Base-by-base conservation (phyloP, 108 stramenopile species). In the Cyclotella atomus region DNA sequence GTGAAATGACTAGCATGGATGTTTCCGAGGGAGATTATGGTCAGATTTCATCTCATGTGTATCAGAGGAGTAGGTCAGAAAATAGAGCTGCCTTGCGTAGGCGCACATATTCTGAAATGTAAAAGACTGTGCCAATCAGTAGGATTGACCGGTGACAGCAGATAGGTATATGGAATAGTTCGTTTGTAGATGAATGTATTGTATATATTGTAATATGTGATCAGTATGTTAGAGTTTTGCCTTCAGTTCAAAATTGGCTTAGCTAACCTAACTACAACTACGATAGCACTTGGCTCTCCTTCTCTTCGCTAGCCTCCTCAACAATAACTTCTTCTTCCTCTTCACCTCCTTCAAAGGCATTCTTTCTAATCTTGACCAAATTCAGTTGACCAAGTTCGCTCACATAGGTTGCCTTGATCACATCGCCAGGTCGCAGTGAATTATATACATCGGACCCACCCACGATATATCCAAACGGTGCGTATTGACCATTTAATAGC, bases 381-480 rank as follows among this genome's bases (percentile, higher is more conserved):
- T 90, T 91, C 59, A 90, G 70, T 19, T 79, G 70, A 17, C 93
- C 93, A 36, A 82, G 83, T 34, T 91, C 91, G 70, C 88, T 87
- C 0, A 92, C 88, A 75, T 73, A 80, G 3, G 93, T 95, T 14
- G 89, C 76, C 21, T 73, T 82, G 59, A 95, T 92, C 10, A 89
- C 63, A 84, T 95, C 93, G 25, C 87, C 89, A 28, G 89, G 81
- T 65, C 85, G 67, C 10, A 95, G 50, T 19, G 78, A 71, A 43
- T 90, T 69, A 54, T 84, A 89, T 9, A 95, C 44, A 65, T 91
- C 88, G 10, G 67, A 77, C 19, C 93, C 93, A 15, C 81, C 71
- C 5, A 89, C 79, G 49, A 95, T 88, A 70, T 89, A 95, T 28
- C 93, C 93, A 65, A 95, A 95, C 0, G 91, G 89, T 23, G 93